Conservation (phyloP, 805 yeast genomes). For the Danielia reshetovae region DNA sequence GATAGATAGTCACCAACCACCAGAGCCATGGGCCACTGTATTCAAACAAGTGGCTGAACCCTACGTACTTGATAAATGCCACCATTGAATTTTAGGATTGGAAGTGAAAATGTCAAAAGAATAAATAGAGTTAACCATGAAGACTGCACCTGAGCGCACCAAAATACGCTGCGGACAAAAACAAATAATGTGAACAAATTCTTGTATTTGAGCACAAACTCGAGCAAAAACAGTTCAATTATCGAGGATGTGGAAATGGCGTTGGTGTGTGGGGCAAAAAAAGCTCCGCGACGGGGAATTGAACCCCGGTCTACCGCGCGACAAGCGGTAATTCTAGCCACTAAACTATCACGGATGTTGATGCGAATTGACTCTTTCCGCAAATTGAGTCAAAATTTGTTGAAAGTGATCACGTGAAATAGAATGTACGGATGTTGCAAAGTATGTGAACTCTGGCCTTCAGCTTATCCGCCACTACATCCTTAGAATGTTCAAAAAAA, state of each 20-base stretch:
- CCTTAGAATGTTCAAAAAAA: constrained; percentile 15
- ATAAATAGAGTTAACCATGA: neutral
- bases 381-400: neutral
- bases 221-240: no score
- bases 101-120: neutral
- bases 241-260: neutral
- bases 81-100: neutral
- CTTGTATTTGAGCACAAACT: no score
- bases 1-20: constrained; percentile 43
- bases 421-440: no score
- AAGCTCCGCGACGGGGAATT: constrained; percentile 19
- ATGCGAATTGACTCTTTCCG: neutral
- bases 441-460: no score
- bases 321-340: constrained; percentile 22
- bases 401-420: no score
- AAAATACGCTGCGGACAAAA: no score
- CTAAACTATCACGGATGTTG: constrained; percentile 17
- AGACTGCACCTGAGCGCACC: no score
- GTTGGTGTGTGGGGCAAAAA: neutral
- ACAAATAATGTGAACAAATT: no score
- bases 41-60: neutral
- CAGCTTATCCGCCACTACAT: no score
- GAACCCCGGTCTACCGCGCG: constrained; percentile 23
- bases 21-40: constrained; percentile 35
- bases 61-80: neutral